Conservation (phyloP, 2,329 filamentous ascomycete species). For the Apiospora aurea region DNA sequence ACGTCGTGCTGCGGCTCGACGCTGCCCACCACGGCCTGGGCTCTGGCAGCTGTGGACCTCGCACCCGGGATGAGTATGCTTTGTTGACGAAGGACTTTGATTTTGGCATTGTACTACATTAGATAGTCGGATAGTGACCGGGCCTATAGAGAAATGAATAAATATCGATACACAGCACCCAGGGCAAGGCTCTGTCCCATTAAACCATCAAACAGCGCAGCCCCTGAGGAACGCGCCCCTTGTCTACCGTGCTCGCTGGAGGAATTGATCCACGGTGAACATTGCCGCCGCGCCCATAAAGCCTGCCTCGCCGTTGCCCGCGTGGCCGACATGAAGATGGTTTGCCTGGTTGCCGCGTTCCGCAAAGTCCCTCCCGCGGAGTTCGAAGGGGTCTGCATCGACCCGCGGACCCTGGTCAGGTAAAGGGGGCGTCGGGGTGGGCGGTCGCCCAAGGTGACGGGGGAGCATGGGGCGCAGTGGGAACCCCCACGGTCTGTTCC, state of each 20-base stretch:
- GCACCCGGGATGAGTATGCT: conserved; percentile 56
- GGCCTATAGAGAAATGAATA: background rate
- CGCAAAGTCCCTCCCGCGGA: conserved; percentile 19
- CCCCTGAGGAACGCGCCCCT: background rate
- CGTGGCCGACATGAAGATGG: background rate
- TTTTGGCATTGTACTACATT: conserved; percentile 51
- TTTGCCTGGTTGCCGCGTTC: background rate
- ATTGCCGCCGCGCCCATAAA: conserved; percentile 26
- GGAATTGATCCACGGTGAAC: conserved; percentile 25
- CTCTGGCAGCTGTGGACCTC: conserved; percentile 67
- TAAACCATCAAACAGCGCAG: too few species aligned
- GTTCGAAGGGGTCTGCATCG: conserved; percentile 17
- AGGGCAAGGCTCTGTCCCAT: background rate
- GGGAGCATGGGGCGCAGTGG: background rate
- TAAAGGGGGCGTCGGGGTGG: background rate
- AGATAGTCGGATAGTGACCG: background rate
- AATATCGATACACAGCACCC: background rate
- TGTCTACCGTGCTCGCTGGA: conserved; percentile 21
- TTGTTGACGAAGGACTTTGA: conserved; percentile 50
- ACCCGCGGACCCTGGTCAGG: background rate
- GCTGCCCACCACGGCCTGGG: conserved; percentile 69
- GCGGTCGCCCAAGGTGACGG: background rate
- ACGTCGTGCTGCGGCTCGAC: conserved; percentile 65
- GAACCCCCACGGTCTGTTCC: background rate
- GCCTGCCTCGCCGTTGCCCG: conserved; percentile 12